phyloP scores from a whole-genome alignment of 2,329 filamentous ascomycete genomes.

The Cytospora piceicola region DNA sequence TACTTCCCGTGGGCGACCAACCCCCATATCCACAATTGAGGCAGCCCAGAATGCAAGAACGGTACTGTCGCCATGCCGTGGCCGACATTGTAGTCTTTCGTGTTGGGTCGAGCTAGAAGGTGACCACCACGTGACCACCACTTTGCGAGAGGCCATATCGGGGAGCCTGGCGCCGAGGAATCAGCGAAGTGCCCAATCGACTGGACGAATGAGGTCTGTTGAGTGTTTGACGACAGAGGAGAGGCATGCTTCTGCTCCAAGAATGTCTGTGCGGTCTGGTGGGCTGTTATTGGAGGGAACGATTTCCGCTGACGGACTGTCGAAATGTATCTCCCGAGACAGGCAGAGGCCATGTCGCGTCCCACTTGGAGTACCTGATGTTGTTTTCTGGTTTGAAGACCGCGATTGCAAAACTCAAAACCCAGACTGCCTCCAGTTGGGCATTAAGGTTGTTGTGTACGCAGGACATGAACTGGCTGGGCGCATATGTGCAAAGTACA shows the following conservation, averaged over 20 bases:
- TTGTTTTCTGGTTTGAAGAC: background rate
- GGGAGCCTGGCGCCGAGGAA: background rate
- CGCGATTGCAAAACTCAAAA: background rate
- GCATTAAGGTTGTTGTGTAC: too few relatives aligned
- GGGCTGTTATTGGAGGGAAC: background rate
- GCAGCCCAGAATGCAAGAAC: background rate
- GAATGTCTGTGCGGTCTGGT: background rate
- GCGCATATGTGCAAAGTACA: too few relatives aligned
- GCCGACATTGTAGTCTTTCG: background rate
- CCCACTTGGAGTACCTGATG: background rate
- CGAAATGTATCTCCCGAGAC: background rate
- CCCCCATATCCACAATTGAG: background rate
- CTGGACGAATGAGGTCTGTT: background rate
- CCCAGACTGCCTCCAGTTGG: too few relatives aligned
- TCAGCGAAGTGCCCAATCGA: background rate
- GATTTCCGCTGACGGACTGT: background rate
- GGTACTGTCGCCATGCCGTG: background rate
- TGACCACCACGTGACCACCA: background rate
- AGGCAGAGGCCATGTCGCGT: background rate
- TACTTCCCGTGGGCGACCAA: background rate
- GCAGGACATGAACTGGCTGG: too few relatives aligned
- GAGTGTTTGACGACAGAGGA: background rate
- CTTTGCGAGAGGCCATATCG: background rate
- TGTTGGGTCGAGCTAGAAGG: background rate
- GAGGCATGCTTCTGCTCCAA: background rate